Base-by-base conservation (phyloP, 75 land plant species). In the Cupressus sempervirens region DNA sequence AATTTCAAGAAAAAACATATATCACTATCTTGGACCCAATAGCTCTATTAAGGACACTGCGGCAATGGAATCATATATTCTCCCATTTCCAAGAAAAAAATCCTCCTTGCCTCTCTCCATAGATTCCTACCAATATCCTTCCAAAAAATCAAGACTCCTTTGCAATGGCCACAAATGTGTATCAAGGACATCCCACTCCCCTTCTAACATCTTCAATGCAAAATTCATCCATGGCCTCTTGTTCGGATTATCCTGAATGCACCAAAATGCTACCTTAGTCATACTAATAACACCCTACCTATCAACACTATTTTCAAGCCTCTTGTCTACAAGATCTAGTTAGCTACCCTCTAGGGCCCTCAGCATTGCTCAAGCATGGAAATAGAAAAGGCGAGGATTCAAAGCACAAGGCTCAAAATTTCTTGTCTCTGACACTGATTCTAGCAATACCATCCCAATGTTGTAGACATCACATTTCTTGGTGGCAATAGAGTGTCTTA, bases 141-240 rank as follows among this genome's bases (percentile, higher is more conserved):
- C 80, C 46, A 77, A 41, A 48, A 77, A 77, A 46, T 77, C 80
- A 3, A 48, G 80, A 23, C 80, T 48, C n/a, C 80, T 77, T 48
- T 43, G 80, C 80, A 77, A 7, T 48, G 43, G 45, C 80, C 80
- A 77, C n/a, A 77, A 40, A 8, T 46, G 80, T 41, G 80, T 48
- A 77, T 77, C 80, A 7, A 48, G 80, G 1, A 90, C 68, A 35
- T 85, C 89, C 76, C 83, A 65, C 0, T 70, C 58, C 18, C 86
- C 91, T 73, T 88, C 91, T 76, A 90, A 80, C 53, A 88, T 84
- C 84, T 86, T 88, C 80, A 88, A 70, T 80, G 84, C 89, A 43
- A 65, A 77, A 18, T 86, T 74, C 91, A 90, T 90, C 18, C 81
- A 53, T 18, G 91, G 91, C 86, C 91, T 86, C 62, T 35, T 68